These are phyloP conservation scores for Leishmania arabica DNA, from an alignment of 208 protist genomes.

Conservation along the genomic window DNA sequence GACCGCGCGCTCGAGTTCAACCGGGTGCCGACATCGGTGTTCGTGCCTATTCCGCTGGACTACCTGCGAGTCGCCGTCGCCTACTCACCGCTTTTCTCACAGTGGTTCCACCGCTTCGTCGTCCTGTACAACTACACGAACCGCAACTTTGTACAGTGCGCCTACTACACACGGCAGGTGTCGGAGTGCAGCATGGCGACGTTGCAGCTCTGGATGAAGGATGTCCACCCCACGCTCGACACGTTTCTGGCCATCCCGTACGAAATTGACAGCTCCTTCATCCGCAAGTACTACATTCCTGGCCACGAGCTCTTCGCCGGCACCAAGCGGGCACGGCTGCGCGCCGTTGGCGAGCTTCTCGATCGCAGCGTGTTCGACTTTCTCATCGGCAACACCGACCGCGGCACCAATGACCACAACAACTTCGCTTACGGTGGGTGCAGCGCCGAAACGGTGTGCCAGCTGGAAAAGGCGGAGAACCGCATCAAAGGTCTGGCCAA, in stretches of 20 bases:
- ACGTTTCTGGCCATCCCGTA: constrained; percentile 75
- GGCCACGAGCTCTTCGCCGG: constrained; percentile 54
- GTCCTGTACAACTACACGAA: constrained; percentile 71
- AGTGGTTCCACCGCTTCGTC: constrained; percentile 77
- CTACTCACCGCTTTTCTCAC: constrained; percentile 72
- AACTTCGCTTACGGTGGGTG: constrained; percentile 90
- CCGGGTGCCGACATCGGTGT: constrained; percentile 69
- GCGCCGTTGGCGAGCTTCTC: constrained; percentile 68
- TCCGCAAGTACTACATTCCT: constrained; percentile 69
- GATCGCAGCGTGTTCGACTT: constrained; percentile 90
- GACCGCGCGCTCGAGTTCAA: constrained; percentile 71
- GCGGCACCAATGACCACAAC: constrained; percentile 86
- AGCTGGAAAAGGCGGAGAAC: constrained; percentile 21
- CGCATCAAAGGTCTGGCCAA: constrained; percentile 70
- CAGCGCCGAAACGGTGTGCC: constrained; percentile 54
- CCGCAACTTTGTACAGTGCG: constrained; percentile 52
- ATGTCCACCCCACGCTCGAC: constrained; percentile 69
- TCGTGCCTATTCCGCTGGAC: constrained; percentile 63
- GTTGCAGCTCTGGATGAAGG: constrained; percentile 86
- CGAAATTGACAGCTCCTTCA: constrained; percentile 59
- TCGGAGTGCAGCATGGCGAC: constrained; percentile 62
- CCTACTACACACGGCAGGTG: constrained; percentile 29
- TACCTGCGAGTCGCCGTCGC: constrained; percentile 70
- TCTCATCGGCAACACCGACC: constrained; percentile 79
- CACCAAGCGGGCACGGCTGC: constrained; percentile 53